These are phyloP conservation scores for Eustoma russellianum DNA, from an alignment of 257 asterid species.

Conservation along the genomic window DNA sequence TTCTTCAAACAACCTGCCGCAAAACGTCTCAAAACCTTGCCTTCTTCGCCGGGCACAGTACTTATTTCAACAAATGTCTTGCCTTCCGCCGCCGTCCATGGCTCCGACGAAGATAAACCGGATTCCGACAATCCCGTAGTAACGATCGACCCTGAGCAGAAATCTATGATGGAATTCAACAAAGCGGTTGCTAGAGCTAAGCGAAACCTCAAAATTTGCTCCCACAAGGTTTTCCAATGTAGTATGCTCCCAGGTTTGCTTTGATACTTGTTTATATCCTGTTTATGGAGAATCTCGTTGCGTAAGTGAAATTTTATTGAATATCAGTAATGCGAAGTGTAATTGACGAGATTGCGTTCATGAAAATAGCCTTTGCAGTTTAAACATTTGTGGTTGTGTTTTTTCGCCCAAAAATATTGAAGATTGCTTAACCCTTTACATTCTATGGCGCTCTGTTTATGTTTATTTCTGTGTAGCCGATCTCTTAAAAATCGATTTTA, in stretches of 20 bases:
- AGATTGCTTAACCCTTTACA: no score
- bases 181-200: constrained; percentile 69
- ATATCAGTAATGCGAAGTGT: background rate
- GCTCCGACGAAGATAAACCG: constrained; percentile 11
- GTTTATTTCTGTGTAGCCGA: no score
- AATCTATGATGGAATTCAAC: constrained; percentile 53
- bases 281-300: background rate
- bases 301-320: background rate
- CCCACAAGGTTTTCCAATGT: constrained; percentile 35
- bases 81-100: constrained; percentile 8
- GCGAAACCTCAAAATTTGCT: constrained; percentile 60
- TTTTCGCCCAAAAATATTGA: no score
- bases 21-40: constrained; percentile 50
- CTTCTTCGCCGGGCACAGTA: background rate
- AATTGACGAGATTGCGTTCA: no score
- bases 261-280: background rate
- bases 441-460: no score
- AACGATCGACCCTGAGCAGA: constrained; percentile 45
- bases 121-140: constrained; percentile 18
- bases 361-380: no score
- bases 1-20: constrained; percentile 64
- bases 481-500: no score
- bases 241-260: constrained; percentile 32
- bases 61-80: background rate
- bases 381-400: no score